Percentiles rank a stretch among this genome's conserved stretches.
These are phyloP conservation scores for Cladophialophora immunda DNA, from an alignment of 2,329 filamentous ascomycete genomes.

Conservation along the genomic window DNA sequence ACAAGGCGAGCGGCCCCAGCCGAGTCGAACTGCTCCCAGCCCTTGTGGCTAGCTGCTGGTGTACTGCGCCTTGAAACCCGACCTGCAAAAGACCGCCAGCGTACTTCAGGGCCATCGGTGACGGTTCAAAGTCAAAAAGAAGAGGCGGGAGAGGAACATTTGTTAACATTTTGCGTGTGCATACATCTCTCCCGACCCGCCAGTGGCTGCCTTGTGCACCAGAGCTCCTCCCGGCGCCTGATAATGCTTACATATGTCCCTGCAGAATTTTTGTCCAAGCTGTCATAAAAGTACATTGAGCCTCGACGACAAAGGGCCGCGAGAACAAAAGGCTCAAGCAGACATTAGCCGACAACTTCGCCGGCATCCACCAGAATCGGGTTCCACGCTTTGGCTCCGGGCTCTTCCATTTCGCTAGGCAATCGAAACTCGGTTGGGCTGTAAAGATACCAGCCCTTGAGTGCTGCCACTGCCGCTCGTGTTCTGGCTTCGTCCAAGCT, in stretches of 20 bases:
- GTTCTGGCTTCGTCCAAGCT: slow-evolving; percentile 79
- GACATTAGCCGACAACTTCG: slow-evolving; percentile 63
- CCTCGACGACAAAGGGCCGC: slow-evolving; percentile 9
- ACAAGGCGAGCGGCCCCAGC: neutral
- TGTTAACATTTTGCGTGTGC: slow-evolving; percentile 14
- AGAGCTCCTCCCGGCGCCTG: slow-evolving; percentile 17
- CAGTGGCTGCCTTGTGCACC: slow-evolving; percentile 3
- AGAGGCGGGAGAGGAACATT: neutral
- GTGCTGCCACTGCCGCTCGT: slow-evolving; percentile 81
- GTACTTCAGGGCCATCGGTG: neutral
- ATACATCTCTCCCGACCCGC: neutral
- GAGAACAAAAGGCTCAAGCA: slow-evolving; percentile 21
- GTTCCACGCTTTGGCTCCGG: slow-evolving; percentile 70
- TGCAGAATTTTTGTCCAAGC: slow-evolving; percentile 20
- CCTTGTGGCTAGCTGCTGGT: neutral
- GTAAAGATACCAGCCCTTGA: slow-evolving; percentile 98
- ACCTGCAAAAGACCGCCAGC: neutral
- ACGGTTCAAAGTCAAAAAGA: neutral
- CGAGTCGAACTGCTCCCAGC: neutral
- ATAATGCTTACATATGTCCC: slow-evolving; percentile 22
- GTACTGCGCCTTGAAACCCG: neutral
- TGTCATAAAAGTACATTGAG: slow-evolving; percentile 27
- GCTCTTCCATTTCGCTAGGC: slow-evolving; percentile 73
- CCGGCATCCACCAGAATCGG: slow-evolving; percentile 75
- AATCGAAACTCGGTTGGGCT: slow-evolving; percentile 74